Conservation (phyloP, 129 eudicot genomes). For the Pseudognaphalium luteoalbum region DNA sequence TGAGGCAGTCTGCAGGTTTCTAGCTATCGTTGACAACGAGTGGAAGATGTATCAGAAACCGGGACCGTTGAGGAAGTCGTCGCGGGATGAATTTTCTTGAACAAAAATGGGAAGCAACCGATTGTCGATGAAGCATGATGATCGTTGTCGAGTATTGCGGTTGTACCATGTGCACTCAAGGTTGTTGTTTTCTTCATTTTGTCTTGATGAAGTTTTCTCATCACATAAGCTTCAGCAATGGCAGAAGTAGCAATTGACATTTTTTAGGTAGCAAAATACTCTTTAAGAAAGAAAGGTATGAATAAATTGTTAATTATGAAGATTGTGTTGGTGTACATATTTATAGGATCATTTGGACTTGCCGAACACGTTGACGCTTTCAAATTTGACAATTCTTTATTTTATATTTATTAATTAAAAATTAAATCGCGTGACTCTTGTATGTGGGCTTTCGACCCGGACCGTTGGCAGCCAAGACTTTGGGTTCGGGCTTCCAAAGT, state of each 20-base stretch:
- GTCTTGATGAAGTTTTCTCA: constrained; percentile 38
- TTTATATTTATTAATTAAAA: not conserved
- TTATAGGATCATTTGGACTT: constrained; percentile 18
- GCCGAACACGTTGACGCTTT: constrained; percentile 14
- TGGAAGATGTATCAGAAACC: no score
- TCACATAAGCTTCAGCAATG: constrained; percentile 43
- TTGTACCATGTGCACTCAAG: constrained; percentile 7
- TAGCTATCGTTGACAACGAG: no score
- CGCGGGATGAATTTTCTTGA: constrained; percentile 39
- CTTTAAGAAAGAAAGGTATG: not conserved
- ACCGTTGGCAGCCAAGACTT: no score
- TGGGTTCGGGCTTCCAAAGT: not conserved
- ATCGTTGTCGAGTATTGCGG: not conserved
- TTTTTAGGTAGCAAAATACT: not conserved
- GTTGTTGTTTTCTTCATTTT: constrained; percentile 27
- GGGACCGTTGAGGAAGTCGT: not conserved
- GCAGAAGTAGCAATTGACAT: constrained; percentile 32
- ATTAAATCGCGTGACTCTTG: not conserved
- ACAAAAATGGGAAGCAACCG: constrained; percentile 33
- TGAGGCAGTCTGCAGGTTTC: not conserved
- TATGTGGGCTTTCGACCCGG: not conserved
- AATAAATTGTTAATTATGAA: not conserved
- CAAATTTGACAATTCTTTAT: not conserved
- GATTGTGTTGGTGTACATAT: not conserved
- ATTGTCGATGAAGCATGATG: not conserved